Percentiles rank a stretch among this genome's conserved stretches.
Evolutionary conservation across 306 rosid genomes (phyloP).

Genomic region (Fagus crenata): DNA sequence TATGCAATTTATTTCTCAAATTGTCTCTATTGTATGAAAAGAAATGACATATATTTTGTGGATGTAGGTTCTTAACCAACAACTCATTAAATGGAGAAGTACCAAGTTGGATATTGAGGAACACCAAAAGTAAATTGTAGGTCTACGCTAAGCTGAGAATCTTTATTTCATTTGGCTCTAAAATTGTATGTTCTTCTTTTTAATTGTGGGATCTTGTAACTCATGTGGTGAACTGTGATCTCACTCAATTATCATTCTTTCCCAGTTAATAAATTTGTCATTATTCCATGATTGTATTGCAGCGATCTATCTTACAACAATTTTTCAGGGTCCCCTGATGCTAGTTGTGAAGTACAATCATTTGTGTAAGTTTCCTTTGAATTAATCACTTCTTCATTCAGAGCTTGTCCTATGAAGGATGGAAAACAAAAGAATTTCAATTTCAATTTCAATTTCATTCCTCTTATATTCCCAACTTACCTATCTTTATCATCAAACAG

Average conservation of each 20-base stretch:
- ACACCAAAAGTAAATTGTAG: conserved; percentile 39
- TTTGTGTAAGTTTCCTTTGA: conserved; percentile 57
- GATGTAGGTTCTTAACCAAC: conserved; percentile 73
- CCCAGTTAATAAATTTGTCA: conserved; percentile 1
- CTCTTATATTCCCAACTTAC: conserved; percentile 4
- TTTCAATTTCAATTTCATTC: too few relatives aligned
- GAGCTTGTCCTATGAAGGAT: neutral
- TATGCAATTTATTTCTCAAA: neutral
- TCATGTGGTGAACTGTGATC: neutral
- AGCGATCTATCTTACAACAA: conserved; percentile 89
- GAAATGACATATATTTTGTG: neutral
- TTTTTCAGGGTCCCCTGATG: conserved; percentile 39
- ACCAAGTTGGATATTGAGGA: conserved; percentile 49
- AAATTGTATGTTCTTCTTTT: neutral
- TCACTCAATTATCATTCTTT: neutral
- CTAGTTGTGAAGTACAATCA: conserved; percentile 27
- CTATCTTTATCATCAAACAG: conserved; percentile 36
- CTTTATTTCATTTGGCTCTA: conserved; percentile 3
- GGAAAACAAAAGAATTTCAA: too few relatives aligned
- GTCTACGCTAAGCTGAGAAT: conserved; percentile 17
- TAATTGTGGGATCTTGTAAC: neutral
- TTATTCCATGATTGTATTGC: conserved; percentile 31
- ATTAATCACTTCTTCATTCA: neutral
- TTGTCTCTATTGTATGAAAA: neutral
- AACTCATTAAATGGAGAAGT: conserved; percentile 64